phyloP scores from a whole-genome alignment of 306 rosid species.

The Alnus glutinosa region DNA sequence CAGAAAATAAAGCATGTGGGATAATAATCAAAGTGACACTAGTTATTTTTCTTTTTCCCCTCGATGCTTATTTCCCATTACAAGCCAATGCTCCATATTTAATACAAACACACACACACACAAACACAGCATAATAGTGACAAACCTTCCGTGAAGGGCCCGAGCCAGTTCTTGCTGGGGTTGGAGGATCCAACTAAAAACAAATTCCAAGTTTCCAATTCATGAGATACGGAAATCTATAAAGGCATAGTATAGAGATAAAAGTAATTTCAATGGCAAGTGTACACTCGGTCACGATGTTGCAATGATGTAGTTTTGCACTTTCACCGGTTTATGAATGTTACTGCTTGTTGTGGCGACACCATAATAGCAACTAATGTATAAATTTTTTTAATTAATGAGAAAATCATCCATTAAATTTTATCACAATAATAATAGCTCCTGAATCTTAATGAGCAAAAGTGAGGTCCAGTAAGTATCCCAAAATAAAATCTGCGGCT shows the following conservation, averaged over 20 bases:
- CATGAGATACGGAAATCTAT: conserved; percentile 14
- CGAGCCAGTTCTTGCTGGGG: conserved; percentile 71
- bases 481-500: neutral
- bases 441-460: conserved; percentile 17
- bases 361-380: neutral
- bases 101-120: neutral
- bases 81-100: neutral
- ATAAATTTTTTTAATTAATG: neutral
- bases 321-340: neutral
- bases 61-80: neutral
- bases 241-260: conserved; percentile 3
- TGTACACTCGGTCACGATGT: neutral
- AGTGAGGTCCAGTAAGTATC: conserved; percentile 7
- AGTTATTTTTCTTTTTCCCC: neutral
- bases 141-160: conserved; percentile 92
- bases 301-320: neutral
- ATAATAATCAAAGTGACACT: neutral
- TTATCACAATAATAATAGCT: conserved; percentile 15
- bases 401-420: neutral
- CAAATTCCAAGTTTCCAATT: conserved; percentile 17
- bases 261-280: neutral
- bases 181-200: conserved; percentile 81
- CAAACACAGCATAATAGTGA: conserved; percentile 21
- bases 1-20: neutral
- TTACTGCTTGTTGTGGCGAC: neutral